Evolutionary conservation across 768 basidiomycete genomes (phyloP), one percentile per base, ranked within the genome.

Genomic region (Nidularia pulvinata): DNA sequence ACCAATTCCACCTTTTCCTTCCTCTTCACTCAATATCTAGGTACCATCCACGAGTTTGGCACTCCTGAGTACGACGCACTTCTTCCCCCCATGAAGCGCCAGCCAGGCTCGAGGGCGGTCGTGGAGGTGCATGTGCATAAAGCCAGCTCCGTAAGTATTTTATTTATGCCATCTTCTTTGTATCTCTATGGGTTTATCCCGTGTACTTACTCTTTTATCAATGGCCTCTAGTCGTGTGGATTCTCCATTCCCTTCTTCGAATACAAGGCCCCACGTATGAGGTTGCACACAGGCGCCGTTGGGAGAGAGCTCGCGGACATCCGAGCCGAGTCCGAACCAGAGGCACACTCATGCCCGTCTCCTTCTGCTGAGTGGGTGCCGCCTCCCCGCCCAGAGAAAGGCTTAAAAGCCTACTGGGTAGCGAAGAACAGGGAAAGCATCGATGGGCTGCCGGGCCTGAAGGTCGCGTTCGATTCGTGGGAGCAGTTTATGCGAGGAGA

Each of bases 111-210:
- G 1, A 78, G 84, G 22, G 69, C 81, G 1, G 75, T 76, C 11
- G 84, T 86, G 48, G 67, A 82, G 52, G 57, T 86, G 13, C 75
- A 86, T 51, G 73, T 86, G 4, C 72, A 84, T 62, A 80, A 77
- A 67, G 84, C 85, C 49, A 62, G 69, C 34, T 66, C 69, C 6
- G 75, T 74, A 57, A 51, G 72, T 65, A 11, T 16, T 6, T 19
- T 42, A 13, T 30, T 19, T 42, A 13, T 42, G 13, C 39, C 39
- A 11, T 42, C 39, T 46, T 46, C 45, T 46, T 4, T 25, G 3
- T 10, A 46, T 22, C 10, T 46, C 45, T 46, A 9, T 22, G 25
- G 13, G 2, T 30, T 30, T 30, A 30, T 30, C 39, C 39, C 5
- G 39, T 42, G 3, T 13, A 13, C 39, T 11, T 42, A 11, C 39